Conservation (phyloP, 1,284 basidiomycete species). For the Takashimella tepidaria region DNA sequence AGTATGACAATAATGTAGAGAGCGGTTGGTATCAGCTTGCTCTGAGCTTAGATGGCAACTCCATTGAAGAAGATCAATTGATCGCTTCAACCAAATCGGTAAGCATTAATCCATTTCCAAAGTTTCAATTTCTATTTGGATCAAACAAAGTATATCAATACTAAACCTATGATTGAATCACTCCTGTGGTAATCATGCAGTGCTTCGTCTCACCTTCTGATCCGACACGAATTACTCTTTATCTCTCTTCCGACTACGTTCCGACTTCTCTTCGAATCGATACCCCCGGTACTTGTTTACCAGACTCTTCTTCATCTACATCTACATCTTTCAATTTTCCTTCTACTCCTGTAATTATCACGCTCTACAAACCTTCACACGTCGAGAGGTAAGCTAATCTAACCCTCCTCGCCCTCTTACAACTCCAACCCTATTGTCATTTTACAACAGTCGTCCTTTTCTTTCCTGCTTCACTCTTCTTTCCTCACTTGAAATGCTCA, state of each 20-base stretch:
- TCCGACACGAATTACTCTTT: not conserved
- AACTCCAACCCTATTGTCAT: slow-evolving; percentile 5
- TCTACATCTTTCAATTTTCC: not conserved
- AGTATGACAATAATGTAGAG: not conserved
- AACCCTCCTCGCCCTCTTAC: too few species aligned
- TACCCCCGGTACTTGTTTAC: too few species aligned
- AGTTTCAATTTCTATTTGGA: slow-evolving; percentile 5
- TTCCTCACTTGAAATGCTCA: too few species aligned
- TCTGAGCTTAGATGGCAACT: slow-evolving; percentile 8
- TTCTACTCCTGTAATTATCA: not conserved
- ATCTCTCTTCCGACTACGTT: not conserved
- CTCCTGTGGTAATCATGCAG: not conserved
- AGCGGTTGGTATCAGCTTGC: slow-evolving; percentile 19
- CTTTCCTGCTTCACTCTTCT: slow-evolving; percentile 54
- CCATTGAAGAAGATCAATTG: not conserved
- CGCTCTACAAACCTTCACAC: not conserved
- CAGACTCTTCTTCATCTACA: not conserved
- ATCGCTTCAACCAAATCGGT: slow-evolving; percentile 13
- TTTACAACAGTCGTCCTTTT: slow-evolving; percentile 27
- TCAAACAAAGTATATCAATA: not conserved
- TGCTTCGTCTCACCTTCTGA: not conserved
- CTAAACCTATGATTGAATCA: slow-evolving; percentile 4
- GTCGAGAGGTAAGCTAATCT: not conserved
- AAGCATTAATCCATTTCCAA: not conserved
- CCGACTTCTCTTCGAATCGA: not conserved